phyloP scores from a whole-genome alignment of 495 filamentous ascomycete genomes.

The Lasiosphaeria hispida region DNA sequence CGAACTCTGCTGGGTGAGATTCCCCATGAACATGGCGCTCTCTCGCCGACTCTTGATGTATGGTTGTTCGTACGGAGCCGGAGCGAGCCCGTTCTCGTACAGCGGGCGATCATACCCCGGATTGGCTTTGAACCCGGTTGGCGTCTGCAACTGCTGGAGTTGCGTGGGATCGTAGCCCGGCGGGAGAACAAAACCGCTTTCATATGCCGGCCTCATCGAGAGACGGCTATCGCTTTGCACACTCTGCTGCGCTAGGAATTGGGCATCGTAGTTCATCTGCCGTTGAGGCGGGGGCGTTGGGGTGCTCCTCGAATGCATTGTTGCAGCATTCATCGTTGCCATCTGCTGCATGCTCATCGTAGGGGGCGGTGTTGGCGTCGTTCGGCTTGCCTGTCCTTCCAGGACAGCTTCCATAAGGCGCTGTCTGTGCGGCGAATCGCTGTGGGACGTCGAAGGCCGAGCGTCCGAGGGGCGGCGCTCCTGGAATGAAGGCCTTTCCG shows the following conservation, averaged over 20 bases:
- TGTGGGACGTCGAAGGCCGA: slow-evolving; percentile 43
- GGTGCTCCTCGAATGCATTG: slow-evolving; percentile 34
- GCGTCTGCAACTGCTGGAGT: slow-evolving; percentile 19
- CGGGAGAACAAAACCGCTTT: slow-evolving; percentile 31
- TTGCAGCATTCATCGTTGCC: slow-evolving; percentile 35
- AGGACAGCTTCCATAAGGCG: slow-evolving; percentile 40
- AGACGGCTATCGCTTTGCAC: slow-evolving; percentile 22
- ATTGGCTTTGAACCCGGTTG: slow-evolving; percentile 20
- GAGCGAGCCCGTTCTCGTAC: slow-evolving; percentile 38
- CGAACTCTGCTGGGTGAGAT: slow-evolving; percentile 42
- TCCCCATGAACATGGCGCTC: slow-evolving; percentile 48
- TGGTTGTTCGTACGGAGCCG: slow-evolving; percentile 41
- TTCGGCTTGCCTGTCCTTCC: slow-evolving; percentile 34
- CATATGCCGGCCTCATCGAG: slow-evolving; percentile 42
- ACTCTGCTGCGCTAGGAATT: slow-evolving; percentile 32
- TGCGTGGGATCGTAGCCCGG: slow-evolving; percentile 31
- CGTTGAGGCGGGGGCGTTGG: slow-evolving; percentile 45
- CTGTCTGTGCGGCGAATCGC: slow-evolving; percentile 44
- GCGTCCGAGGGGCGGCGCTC: slow-evolving; percentile 31
- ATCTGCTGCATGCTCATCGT: slow-evolving; percentile 31
- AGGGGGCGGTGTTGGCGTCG: slow-evolving; percentile 45
- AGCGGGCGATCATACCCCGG: slow-evolving; percentile 42
- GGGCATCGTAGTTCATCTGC: slow-evolving; percentile 34
- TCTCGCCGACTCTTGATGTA: slow-evolving; percentile 42
- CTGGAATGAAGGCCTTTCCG: slow-evolving; percentile 30